Evolutionary conservation across 2,329 filamentous ascomycete species (phyloP).

Genomic region (Alternaria angustiovoidea): DNA sequence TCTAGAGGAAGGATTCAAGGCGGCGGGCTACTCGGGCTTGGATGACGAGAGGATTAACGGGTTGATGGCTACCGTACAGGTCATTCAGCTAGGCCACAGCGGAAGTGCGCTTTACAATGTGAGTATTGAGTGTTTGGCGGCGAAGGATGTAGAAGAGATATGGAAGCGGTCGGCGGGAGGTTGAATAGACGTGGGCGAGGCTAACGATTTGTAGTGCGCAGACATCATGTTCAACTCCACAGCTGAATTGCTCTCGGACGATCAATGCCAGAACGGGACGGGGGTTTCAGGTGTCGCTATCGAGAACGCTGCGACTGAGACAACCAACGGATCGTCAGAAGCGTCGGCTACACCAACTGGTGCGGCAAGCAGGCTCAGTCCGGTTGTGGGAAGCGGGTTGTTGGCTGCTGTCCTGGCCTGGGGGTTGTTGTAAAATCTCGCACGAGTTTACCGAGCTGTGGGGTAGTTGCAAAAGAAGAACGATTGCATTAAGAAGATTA

Average conservation of each 20-base stretch:
- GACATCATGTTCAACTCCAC: conserved; percentile 54
- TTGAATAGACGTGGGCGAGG: background rate
- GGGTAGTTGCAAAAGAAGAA: too few species aligned
- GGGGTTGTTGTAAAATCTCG: conserved; percentile 14
- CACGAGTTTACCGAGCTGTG: background rate
- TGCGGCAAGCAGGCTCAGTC: conserved; percentile 25
- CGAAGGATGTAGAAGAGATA: background rate
- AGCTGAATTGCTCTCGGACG: conserved; percentile 47
- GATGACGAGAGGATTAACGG: conserved; percentile 45
- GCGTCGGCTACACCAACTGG: conserved; percentile 10
- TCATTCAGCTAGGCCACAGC: conserved; percentile 53
- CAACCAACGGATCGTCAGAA: background rate
- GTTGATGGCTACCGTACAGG: conserved; percentile 54
- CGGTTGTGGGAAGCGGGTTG: conserved; percentile 26
- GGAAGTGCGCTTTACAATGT: conserved; percentile 57
- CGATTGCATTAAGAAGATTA: background rate
- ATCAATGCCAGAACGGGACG: conserved; percentile 52
- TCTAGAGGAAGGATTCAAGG: conserved; percentile 36
- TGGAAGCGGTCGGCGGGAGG: too few species aligned
- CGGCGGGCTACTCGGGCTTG: conserved; percentile 32
- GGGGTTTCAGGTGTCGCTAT: conserved; percentile 48
- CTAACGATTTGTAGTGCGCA: conserved; percentile 49
- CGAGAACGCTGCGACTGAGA: conserved; percentile 24
- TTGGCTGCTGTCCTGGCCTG: conserved; percentile 32
- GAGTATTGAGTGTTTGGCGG: conserved; percentile 13